Evolutionary conservation across 495 filamentous ascomycete genomes (phyloP).

Genomic region (Darksidea phi): DNA sequence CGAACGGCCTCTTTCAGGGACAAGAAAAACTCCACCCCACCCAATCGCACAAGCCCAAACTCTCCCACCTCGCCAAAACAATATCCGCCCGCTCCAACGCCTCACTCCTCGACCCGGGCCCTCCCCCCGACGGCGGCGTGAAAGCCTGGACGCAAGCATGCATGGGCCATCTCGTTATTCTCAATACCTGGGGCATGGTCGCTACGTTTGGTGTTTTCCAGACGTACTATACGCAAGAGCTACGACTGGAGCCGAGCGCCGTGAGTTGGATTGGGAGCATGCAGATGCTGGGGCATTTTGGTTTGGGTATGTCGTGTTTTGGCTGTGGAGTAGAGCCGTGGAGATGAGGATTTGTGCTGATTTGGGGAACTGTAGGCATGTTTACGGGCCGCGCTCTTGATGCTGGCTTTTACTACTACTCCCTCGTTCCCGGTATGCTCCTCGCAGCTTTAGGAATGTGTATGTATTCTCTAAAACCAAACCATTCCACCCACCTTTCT

Average conservation of each 20-base stretch:
- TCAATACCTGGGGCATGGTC: constrained; percentile 75
- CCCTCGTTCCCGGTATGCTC: constrained; percentile 55
- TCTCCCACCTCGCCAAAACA: constrained; percentile 10
- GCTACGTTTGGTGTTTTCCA: constrained; percentile 81
- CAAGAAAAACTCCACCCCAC: background rate
- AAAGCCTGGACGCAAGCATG: constrained; percentile 66
- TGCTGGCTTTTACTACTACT: constrained; percentile 60
- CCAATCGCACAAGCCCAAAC: background rate
- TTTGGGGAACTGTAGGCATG: constrained; percentile 32
- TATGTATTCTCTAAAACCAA: too few relatives aligned
- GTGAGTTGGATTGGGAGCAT: constrained; percentile 64
- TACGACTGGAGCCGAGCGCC: constrained; percentile 46
- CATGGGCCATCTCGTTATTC: constrained; percentile 65
- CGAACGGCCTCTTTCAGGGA: too few relatives aligned
- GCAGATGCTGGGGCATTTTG: constrained; percentile 56
- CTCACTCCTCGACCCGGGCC: constrained; percentile 49
- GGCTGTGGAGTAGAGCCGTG: too few relatives aligned
- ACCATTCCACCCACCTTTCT: too few relatives aligned
- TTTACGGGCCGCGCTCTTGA: constrained; percentile 59
- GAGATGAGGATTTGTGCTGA: too few relatives aligned
- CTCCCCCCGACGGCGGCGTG: constrained; percentile 62
- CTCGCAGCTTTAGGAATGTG: constrained; percentile 65
- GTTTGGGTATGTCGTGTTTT: constrained; percentile 38
- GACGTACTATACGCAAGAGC: constrained; percentile 62
- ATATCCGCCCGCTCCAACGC: constrained; percentile 25